Percentiles rank a stretch among this genome's conserved stretches.
Evolutionary conservation across 805 yeast genomes (phyloP).

Genomic region (Saccharomycopsis sp.): DNA sequence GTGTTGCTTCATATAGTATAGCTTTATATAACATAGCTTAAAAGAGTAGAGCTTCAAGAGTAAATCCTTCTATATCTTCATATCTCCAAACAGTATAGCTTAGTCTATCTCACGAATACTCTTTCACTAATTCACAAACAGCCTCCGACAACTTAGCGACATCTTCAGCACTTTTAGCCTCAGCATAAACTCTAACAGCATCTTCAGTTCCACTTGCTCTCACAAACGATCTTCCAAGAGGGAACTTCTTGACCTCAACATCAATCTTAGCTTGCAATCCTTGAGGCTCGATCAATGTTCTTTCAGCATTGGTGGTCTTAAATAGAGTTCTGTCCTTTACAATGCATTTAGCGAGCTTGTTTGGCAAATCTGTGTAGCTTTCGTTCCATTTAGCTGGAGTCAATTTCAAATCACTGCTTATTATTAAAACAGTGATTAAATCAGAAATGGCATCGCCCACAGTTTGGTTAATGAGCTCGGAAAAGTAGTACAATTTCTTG

Average conservation of each 20-base stretch:
- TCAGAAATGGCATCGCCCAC: slow-evolving; percentile 99
- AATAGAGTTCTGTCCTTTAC: slow-evolving; percentile 78
- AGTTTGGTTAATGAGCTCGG: slow-evolving; percentile 82
- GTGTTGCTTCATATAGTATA: too few species aligned
- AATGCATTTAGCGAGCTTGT: slow-evolving; percentile 68
- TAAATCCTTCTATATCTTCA: too few species aligned
- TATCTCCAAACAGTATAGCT: too few species aligned
- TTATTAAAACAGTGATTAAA: slow-evolving; percentile 66
- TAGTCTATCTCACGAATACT: slow-evolving; percentile 10
- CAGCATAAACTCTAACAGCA: slow-evolving; percentile 94
- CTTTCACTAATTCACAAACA: slow-evolving; percentile 34
- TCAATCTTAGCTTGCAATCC: slow-evolving; percentile 77
- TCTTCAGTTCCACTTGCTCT: slow-evolving; percentile 98
- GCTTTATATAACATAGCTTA: too few species aligned
- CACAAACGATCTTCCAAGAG: slow-evolving; percentile 78
- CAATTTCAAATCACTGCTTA: slow-evolving; percentile 49
- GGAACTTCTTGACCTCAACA: slow-evolving; percentile 45
- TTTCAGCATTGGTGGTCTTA: slow-evolving; percentile 85
- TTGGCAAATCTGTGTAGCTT: slow-evolving; percentile 81
- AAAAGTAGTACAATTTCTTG: slow-evolving; percentile 49
- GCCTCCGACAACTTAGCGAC: slow-evolving; percentile 40
- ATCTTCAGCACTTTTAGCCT: slow-evolving; percentile 52
- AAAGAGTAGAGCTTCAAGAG: too few species aligned
- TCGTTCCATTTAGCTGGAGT: slow-evolving; percentile 67
- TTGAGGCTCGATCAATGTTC: slow-evolving; percentile 66